Base-by-base conservation (phyloP, 169 alveolate genomes). In the Fabrea salina region DNA sequence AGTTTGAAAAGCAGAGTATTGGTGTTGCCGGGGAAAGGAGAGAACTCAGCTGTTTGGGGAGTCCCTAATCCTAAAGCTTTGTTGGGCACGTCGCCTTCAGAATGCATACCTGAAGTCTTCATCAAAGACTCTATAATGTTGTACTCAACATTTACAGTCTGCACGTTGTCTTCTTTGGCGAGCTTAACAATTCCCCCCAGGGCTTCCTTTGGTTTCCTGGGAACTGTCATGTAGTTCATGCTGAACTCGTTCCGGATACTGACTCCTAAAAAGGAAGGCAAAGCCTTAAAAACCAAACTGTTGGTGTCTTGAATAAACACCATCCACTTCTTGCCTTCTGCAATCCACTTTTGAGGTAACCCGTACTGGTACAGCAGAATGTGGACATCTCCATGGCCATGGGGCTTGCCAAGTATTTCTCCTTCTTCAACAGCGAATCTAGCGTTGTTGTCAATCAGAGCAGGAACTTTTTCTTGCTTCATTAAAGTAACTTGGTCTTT, bases 311-410 rank as follows among this genome's bases (percentile, higher is more conserved):
- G 92, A 80, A 96, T 88, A 64, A 94, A 91, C 7, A 94, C 84
- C 64, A 94, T 75, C 91, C 96, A 94, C 66, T 90, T 94, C 66
- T 92, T 93, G 27, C 97, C 97, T 57, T 72, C 68, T 37, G 86
- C 47, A 1, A 86, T 59, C 90, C 96, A 91, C 56, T 90, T 82
- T 27, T 91, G 80, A 13, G 92, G 88, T 11, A 89, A 77, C 30
- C 93, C 92, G 59, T 90, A 58, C 51, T 84, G 86, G 66, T 84
- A 85, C n/a, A 96, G 79, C 22, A 97, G 89, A 37, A 96, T 86
- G 75, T 96, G 99, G 25, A 97, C 96, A 70, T 97, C 99, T 0
- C 99, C 99, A 85, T 97, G 98, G 0, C 98, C 99, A 80, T 97
- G 99, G 2, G 99, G 99, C 78, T 97, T 97, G 30, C 97, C 95